These are phyloP conservation scores for Chenopodium berlandieri DNA, from an alignment of 148 eudicot species.

Conservation along the genomic window DNA sequence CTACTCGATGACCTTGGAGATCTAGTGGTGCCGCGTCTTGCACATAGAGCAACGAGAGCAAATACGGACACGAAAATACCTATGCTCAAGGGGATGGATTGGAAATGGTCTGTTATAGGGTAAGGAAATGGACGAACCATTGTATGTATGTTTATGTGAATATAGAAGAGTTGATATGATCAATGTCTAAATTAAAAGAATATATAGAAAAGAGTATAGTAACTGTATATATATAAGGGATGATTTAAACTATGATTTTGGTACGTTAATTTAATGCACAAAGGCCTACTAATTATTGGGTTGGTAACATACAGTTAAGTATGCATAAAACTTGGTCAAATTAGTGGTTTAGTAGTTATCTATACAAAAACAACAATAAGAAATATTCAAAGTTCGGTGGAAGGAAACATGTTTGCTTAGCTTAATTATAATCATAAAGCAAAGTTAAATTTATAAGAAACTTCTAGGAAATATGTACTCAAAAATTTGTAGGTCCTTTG, in stretches of 20 bases:
- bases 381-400: slow-evolving; percentile 6
- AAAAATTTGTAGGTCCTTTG: neutral
- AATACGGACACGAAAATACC: slow-evolving; percentile 46
- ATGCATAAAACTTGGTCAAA: slow-evolving; percentile 33
- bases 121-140: slow-evolving; percentile 45
- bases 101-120: slow-evolving; percentile 17
- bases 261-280: neutral
- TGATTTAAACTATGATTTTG: neutral
- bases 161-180: neutral
- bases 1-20: slow-evolving; percentile 14
- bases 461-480: neutral
- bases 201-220: neutral
- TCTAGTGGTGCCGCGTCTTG: slow-evolving; percentile 36
- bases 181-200: neutral
- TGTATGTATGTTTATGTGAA: neutral
- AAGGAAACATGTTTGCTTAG: neutral
- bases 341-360: neutral
- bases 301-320: slow-evolving; percentile 18
- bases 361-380: neutral
- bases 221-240: neutral
- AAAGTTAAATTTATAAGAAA: neutral
- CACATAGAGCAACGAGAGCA: slow-evolving; percentile 51
- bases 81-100: slow-evolving; percentile 38
- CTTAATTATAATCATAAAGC: neutral
- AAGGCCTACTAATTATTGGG: slow-evolving; percentile 15